phyloP scores from a whole-genome alignment of 2,329 filamentous ascomycete genomes.

The Malbranchea cinnamomea region DNA sequence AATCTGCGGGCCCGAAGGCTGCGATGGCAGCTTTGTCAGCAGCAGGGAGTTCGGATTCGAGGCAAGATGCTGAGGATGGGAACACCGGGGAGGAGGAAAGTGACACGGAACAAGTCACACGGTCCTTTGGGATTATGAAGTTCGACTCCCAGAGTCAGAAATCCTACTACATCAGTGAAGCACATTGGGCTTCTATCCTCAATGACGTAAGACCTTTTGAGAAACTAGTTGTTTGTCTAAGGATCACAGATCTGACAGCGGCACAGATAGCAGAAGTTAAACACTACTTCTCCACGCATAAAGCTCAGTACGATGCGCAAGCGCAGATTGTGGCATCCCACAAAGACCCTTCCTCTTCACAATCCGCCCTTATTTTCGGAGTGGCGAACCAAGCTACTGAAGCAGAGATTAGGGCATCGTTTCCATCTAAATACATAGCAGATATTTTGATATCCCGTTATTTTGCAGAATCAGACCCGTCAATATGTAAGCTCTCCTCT shows the following conservation, averaged over 20 bases:
- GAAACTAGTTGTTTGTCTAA: neutral
- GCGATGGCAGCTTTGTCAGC: constrained; percentile 40
- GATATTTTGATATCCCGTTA: constrained; percentile 76
- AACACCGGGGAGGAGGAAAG: constrained; percentile 47
- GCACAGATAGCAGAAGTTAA: constrained; percentile 74
- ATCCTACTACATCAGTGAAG: constrained; percentile 66
- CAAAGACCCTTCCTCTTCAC: constrained; percentile 41
- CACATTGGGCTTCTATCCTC: constrained; percentile 70
- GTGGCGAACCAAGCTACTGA: constrained; percentile 54
- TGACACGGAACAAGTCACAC: constrained; percentile 54
- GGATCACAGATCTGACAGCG: constrained; percentile 2
- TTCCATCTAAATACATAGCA: constrained; percentile 71
- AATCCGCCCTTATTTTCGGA: constrained; percentile 64
- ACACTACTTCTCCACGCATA: constrained; percentile 72
- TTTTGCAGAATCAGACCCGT: constrained; percentile 66
- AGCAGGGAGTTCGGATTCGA: constrained; percentile 22
- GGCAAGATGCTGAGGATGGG: constrained; percentile 15
- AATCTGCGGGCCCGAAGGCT: constrained; percentile 42
- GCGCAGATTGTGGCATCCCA: constrained; percentile 59
- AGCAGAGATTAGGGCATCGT: constrained; percentile 59
- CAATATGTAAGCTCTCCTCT: constrained; percentile 35
- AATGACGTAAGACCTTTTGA: constrained; percentile 39
- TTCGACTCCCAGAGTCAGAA: constrained; percentile 62
- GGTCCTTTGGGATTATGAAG: constrained; percentile 67
- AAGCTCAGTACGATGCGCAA: constrained; percentile 75